Evolutionary conservation across 139 green algal genomes (phyloP).

Genomic region (Microglena sp.): DNA sequence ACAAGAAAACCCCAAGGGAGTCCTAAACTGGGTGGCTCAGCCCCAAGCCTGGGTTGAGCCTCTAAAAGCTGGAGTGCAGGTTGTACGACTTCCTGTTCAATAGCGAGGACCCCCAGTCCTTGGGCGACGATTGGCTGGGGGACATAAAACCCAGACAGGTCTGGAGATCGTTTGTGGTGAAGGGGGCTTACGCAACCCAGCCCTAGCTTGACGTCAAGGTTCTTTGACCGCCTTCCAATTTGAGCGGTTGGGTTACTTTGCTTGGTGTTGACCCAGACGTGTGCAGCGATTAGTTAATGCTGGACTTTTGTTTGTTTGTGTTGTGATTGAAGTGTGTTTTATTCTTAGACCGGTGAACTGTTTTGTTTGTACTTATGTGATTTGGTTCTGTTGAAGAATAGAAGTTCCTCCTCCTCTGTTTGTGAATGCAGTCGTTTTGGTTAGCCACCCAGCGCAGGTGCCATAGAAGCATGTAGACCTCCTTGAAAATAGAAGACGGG

Average conservation of each 20-base stretch:
- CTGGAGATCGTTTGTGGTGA: neutral
- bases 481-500: no score
- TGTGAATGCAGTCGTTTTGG: no score
- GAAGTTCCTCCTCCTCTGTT: no score
- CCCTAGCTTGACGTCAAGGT: neutral
- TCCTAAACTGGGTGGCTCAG: slow-evolving; percentile 93
- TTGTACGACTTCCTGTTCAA: slow-evolving; percentile 89
- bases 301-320: no score
- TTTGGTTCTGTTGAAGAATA: no score
- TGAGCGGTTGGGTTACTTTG: slow-evolving; percentile 89
- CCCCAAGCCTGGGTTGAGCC: slow-evolving; percentile 56
- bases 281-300: no score
- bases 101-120: slow-evolving; percentile 40
- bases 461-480: no score
- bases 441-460: no score
- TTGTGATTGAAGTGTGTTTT: no score
- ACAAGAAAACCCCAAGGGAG: slow-evolving; percentile 84
- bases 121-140: slow-evolving; percentile 73
- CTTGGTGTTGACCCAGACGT: no score
- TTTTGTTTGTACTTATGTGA: no score
- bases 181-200: neutral
- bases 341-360: no score
- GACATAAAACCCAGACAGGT: slow-evolving; percentile 66
- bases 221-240: slow-evolving; percentile 71
- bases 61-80: slow-evolving; percentile 48